Evolutionary conservation across 257 asterid species (phyloP).

Genomic region (Haberlea rhodopensis): DNA sequence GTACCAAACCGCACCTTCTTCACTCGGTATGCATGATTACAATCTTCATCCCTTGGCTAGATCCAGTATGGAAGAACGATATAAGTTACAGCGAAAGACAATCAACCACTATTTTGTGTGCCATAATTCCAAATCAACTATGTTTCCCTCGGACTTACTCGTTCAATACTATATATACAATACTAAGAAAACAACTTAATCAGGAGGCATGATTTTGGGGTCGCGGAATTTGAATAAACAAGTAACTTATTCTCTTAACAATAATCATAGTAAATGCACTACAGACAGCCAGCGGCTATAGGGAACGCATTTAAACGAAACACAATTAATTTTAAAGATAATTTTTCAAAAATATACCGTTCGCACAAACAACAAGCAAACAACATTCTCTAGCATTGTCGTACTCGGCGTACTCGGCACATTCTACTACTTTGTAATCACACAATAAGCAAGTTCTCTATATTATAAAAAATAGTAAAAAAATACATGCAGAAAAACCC

Average conservation of each 20-base stretch:
- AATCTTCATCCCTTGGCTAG: background rate
- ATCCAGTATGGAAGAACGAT: background rate
- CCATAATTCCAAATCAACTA: background rate
- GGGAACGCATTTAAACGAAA: background rate
- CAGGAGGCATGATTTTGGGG: background rate
- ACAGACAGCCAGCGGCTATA: background rate
- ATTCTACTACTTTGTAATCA: background rate
- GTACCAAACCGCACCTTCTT: too few species aligned
- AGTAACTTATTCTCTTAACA: background rate
- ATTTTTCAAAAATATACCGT: too few species aligned
- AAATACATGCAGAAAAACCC: background rate
- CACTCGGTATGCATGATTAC: background rate
- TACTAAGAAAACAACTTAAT: constrained; percentile 1
- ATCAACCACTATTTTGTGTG: background rate
- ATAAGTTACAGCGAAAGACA: background rate
- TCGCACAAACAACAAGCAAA: background rate
- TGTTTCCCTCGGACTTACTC: constrained; percentile 14
- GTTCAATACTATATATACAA: background rate
- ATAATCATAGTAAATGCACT: constrained; percentile 4
- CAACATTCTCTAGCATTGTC: background rate
- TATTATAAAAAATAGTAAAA: background rate
- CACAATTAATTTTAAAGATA: too few species aligned
- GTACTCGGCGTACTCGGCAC: background rate
- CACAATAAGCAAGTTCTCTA: background rate
- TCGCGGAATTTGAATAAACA: background rate